Evolutionary conservation across 1,284 basidiomycete genomes (phyloP), one percentile per base, ranked within the genome.

Genomic region (Moesziomyces sp.): DNA sequence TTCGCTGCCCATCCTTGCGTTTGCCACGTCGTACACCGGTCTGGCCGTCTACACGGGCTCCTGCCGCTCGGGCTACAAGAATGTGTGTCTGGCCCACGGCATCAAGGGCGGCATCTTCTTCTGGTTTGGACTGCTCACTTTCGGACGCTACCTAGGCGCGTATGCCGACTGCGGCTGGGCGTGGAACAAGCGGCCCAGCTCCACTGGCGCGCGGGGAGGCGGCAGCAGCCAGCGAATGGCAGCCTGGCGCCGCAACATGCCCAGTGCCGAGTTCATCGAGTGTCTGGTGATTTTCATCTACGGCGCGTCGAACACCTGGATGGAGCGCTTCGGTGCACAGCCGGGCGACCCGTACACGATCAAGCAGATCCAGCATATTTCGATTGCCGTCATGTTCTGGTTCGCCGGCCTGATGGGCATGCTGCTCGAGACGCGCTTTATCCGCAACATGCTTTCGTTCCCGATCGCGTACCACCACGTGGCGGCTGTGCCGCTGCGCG

Each of bases 361-460:
- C 51, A 97, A 96, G 85, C 90, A 97, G 84, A 89, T 97, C 21
- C 94, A 98, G 84, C 96, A 98, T 84, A 96, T 97, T 72, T 90
- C 91, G 59, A 97, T 98, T 68, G 94, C 94, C 10, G 84, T 90
- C 78, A 96, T 95, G 94, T 97, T 96, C 86, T 97, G 93, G 90
- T 96, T 94, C 78, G 93, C 92, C 11, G 95, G 95, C 5, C 87
- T 94, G 3, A 85, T 94, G 14, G 95, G 94, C 5, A 92, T 97
- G 89, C 89, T 91, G 16, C 89, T 98, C 62, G 95, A 98, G 86
- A 92, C 91, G 11, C 89, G 88, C 76, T 46, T 47, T 18, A 62
- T 82, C 35, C 67, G 78, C 24, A 53, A 77, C 43, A 66, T 83
- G 42, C 57, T 83, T 10, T 65, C 58, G 35, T 67, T 76, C 38